Base-by-base conservation (phyloP, 257 asterid species). In the Fraxinus excelsior region DNA sequence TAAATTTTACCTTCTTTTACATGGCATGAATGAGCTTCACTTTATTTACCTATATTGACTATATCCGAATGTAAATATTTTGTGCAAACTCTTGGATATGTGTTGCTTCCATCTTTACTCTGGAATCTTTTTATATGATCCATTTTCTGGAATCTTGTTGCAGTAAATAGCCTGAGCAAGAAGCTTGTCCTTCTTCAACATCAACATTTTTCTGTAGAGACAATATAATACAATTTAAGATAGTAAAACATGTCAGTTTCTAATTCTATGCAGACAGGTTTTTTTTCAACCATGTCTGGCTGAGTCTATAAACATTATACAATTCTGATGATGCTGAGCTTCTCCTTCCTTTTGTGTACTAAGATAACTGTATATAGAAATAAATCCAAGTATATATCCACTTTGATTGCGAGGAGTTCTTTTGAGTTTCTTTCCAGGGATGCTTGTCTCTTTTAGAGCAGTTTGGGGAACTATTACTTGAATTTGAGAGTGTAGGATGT, bases 1-100 rank as follows among this genome's bases (percentile, higher is more conserved):
- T 93, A 86, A 62, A 7, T 71, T 72, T 46, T 53, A 56, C 76
- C 58, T 78, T 66, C 66, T 66, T 73, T 74, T 81, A 19, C 35
- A 51, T 44, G 28, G 51, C 49, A 10, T n/a, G 40, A 64, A 79
- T 2, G 25, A 34, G 58, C 49, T 42, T 53, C 70, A 32, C 4
- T 32, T 82, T 56, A 16, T 67, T 56, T 56, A 7, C 21, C 26
- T 7, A 5, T 56, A n/a, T 56, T 56, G 26, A 56, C 26, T 18
- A 19, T 78, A 46, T 79, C 11, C 68, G 56, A 3, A 70, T 49
- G 13, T 53, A 37, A 26, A 42, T 58, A 71, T 60, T 23, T 28
- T 60, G 70, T 60, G 72, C 46, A 9, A 49, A 35, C 26, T 14
- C 74, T 18, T 66, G 74, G 42, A 65, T 67, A 51, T 56, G n/a